Base-by-base conservation (phyloP, 176 grass and related monocot genomes). In the Hsuehochloa calcarea region DNA sequence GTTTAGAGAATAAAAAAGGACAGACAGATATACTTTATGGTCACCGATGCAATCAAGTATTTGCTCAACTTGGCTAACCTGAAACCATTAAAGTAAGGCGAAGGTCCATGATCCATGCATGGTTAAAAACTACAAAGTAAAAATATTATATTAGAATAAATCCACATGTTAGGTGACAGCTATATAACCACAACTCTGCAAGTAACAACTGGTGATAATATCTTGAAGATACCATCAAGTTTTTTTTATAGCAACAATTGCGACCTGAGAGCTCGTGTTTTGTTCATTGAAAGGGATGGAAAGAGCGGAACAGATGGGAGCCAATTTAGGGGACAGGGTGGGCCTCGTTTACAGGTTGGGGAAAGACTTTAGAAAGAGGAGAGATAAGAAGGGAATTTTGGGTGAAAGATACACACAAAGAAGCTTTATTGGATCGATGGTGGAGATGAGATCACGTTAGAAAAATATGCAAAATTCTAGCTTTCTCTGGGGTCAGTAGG, bases 271-370 rank as follows among this genome's bases (percentile, higher is more conserved):
- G 51, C 49, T 79, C 83, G 68, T 83, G 79, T 83, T 80, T 86
- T 70, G 75, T 74, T 90, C 82, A 54, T 82, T 82, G 82, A 90
- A 90, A 85, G 85, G 76, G 77, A 85, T 68, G 68, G 85, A 74
- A 87, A 86, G 73, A 59, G 35, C 29, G 34, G 74, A 80, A 81
- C 64, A 50, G 35, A 86, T 80, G 77, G 37, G 65, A 74, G 69
- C 83, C 72, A 75, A 79, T 82, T 85, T 68, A 68, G 85, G 85
- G 59, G 88, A 88, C 88, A 93, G 19, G 78, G 88, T 88, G 88
- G 91, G 85, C 78, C 91, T 93, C 80, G 88, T 90, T 90, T 90
- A 72, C 77, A 88, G 79, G 77, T 90, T 88, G 85, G 85, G 82
- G 81, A 88, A 85, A 85, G 88, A 90, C 91, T 93, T 85, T 74